Evolutionary conservation across 1,284 basidiomycete genomes (phyloP).

Genomic region (Grifola frondosa): DNA sequence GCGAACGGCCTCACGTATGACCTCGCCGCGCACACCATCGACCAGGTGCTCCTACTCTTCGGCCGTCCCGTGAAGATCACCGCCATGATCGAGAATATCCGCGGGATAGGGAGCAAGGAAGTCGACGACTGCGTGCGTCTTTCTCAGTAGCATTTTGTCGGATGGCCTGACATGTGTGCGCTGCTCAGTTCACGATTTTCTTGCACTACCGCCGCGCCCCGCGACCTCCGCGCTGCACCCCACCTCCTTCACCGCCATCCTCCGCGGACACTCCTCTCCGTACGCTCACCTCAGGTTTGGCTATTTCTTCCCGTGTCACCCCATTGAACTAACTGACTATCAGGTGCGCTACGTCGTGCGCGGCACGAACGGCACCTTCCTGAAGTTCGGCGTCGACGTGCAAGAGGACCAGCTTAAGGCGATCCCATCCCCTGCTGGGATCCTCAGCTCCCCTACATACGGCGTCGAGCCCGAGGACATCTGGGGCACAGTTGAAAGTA

Average conservation of each 20-base stretch:
- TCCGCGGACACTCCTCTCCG: constrained; percentile 70
- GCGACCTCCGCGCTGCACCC: constrained; percentile 33
- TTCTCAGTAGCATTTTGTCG: neutral
- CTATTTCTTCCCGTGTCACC: neutral
- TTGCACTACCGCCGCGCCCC: constrained; percentile 51
- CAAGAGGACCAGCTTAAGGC: constrained; percentile 73
- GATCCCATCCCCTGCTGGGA: constrained; percentile 47
- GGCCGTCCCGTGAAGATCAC: constrained; percentile 72
- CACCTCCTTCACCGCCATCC: constrained; percentile 65
- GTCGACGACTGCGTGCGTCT: constrained; percentile 66
- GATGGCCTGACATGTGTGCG: neutral
- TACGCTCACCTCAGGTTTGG: constrained; percentile 50
- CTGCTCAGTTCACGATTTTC: constrained; percentile 61
- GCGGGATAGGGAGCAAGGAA: constrained; percentile 59
- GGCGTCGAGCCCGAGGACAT: constrained; percentile 55
- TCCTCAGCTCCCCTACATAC: constrained; percentile 38
- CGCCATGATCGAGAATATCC: constrained; percentile 67
- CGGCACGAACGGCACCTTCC: constrained; percentile 70
- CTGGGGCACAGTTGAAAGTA: constrained; percentile 59
- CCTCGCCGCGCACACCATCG: constrained; percentile 70
- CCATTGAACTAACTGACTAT: neutral
- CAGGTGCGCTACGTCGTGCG: constrained; percentile 65
- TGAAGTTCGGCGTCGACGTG: constrained; percentile 76
- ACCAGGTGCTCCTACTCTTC: constrained; percentile 78
- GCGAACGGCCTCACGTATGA: constrained; percentile 62